Evolutionary conservation across 257 asterid genomes (phyloP).

Genomic region (Euphrasia confusa): DNA sequence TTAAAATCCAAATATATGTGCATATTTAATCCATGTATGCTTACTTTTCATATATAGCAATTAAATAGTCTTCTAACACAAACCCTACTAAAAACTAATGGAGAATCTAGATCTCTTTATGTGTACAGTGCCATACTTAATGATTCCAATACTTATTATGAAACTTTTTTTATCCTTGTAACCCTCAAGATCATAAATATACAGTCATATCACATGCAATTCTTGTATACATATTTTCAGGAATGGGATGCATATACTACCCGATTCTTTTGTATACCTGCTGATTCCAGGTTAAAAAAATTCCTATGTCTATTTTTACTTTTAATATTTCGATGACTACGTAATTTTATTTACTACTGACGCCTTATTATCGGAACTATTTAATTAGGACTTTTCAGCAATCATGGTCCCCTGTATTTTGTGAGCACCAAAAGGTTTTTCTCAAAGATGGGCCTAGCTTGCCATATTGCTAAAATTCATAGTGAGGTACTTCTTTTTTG

Average conservation of each 20-base stretch:
- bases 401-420: slow-evolving; percentile 81
- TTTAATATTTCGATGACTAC: neutral
- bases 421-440: slow-evolving; percentile 75
- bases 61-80: too few species aligned
- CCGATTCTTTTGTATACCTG: slow-evolving; percentile 78
- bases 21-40: neutral
- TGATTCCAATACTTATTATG: neutral
- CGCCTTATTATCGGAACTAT: slow-evolving; percentile 19
- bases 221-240: slow-evolving; percentile 34
- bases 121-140: neutral
- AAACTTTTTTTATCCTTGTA: slow-evolving; percentile 1
- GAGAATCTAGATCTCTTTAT: too few species aligned
- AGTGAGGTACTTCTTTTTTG: slow-evolving; percentile 56
- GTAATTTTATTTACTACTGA: slow-evolving; percentile 15
- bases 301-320: slow-evolving; percentile 5
- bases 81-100: too few species aligned
- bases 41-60: too few species aligned
- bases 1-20: neutral
- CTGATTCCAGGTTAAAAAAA: slow-evolving; percentile 74
- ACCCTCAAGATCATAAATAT: slow-evolving; percentile 17
- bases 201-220: slow-evolving; percentile 27
- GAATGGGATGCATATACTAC: slow-evolving; percentile 79
- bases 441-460: slow-evolving; percentile 89
- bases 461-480: slow-evolving; percentile 90
- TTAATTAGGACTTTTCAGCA: slow-evolving; percentile 82